A percentile compares a stretch with the other conserved stretches of the same genome.
phyloP scores from a whole-genome alignment of 1,139 yeast genomes.

The Taphrina flavorubra region DNA sequence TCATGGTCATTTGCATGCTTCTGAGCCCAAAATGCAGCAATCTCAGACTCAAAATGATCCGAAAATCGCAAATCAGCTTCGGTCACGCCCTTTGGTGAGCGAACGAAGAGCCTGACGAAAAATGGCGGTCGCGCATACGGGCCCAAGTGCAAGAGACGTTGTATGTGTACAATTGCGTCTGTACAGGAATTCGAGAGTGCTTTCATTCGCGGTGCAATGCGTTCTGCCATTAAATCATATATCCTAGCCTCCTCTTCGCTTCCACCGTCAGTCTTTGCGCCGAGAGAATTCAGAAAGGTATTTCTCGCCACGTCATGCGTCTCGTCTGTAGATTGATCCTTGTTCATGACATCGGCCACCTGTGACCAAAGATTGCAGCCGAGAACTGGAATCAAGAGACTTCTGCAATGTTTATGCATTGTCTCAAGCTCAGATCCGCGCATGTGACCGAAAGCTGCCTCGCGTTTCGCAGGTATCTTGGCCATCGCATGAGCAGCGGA shows the following conservation, averaged over 20 bases:
- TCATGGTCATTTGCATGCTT: slow-evolving; percentile 6
- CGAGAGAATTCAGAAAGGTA: slow-evolving; percentile 18
- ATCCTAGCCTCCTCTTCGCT: slow-evolving; percentile 14
- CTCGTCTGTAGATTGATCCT: not conserved
- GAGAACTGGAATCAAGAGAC: slow-evolving; percentile 26
- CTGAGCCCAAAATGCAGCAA: slow-evolving; percentile 34
- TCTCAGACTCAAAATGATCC: slow-evolving; percentile 28
- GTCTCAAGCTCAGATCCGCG: slow-evolving; percentile 33
- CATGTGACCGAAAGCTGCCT: slow-evolving; percentile 36
- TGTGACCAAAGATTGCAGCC: slow-evolving; percentile 37
- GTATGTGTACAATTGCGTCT: slow-evolving; percentile 29
- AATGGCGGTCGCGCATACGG: slow-evolving; percentile 24
- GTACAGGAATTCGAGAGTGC: slow-evolving; percentile 20
- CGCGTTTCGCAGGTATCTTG: slow-evolving; percentile 36
- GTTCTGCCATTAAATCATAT: slow-evolving; percentile 21
- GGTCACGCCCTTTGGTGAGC: slow-evolving; percentile 6
- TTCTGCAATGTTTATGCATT: slow-evolving; percentile 20
- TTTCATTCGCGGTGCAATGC: slow-evolving; percentile 27
- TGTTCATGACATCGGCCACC: slow-evolving; percentile 7
- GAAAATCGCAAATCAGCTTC: slow-evolving; percentile 17
- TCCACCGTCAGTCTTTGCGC: not conserved
- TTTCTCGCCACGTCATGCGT: not conserved
- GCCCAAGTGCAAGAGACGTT: slow-evolving; percentile 31
- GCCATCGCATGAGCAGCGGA: slow-evolving; percentile 16
- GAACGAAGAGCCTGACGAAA: slow-evolving; percentile 14